A percentile compares a stretch with the other conserved stretches of the same genome.
Evolutionary conservation across 495 filamentous ascomycete species (phyloP).

Genomic region (Penicillium malachiteum): DNA sequence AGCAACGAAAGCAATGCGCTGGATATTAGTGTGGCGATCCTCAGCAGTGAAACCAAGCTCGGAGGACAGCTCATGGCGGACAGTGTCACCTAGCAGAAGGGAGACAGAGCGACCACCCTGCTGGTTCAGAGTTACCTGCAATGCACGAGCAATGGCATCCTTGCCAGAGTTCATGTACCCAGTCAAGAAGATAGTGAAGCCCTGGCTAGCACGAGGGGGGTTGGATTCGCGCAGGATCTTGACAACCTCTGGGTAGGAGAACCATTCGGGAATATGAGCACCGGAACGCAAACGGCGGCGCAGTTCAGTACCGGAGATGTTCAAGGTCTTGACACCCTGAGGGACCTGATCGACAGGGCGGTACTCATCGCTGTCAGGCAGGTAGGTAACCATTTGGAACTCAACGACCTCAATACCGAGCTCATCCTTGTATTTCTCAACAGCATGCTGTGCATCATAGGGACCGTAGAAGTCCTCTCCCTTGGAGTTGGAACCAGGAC

Average conservation of each 20-base stretch:
- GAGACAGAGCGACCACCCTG: conserved; percentile 94
- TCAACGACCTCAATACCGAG: conserved; percentile 98
- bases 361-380: conserved; percentile 96
- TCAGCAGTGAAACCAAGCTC: conserved; percentile 93
- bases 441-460: conserved; percentile 96
- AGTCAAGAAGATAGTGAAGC: conserved; percentile 97
- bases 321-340: conserved; percentile 80
- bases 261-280: conserved; percentile 96
- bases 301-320: conserved; percentile 96
- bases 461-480: conserved; percentile 97
- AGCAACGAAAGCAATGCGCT: conserved; percentile 93
- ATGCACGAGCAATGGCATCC: conserved; percentile 89
- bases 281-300: conserved; percentile 85
- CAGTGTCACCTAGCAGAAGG: conserved; percentile 90
- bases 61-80: conserved; percentile 87
- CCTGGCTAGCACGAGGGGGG: conserved; percentile 82
- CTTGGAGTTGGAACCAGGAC: conserved; percentile 94
- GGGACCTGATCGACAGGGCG: conserved; percentile 85
- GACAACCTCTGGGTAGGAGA: conserved; percentile 99
- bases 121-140: conserved; percentile 98
- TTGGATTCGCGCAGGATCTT: conserved; percentile 92
- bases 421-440: conserved; percentile 94
- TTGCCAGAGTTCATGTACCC: conserved; percentile 96
- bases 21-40: conserved; percentile 94
- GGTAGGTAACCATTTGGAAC: conserved; percentile 99